phyloP scores from a whole-genome alignment of 805 yeast genomes.

The Debaryomyces tyrocola region DNA sequence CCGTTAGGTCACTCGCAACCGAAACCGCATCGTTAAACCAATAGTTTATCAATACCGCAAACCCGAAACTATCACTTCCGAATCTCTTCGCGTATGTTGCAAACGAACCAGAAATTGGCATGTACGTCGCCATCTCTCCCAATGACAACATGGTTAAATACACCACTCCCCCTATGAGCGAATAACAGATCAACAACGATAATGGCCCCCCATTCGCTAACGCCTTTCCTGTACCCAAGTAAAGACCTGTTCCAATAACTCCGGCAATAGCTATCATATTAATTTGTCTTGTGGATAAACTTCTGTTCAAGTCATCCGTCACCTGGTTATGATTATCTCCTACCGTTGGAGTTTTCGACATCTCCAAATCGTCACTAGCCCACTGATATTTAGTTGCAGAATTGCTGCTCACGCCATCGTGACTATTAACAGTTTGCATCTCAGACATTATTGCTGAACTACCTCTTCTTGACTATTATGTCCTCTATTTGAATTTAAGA shows the following conservation, averaged over 20 bases:
- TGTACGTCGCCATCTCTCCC: slow-evolving; percentile 57
- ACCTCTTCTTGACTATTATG: no score
- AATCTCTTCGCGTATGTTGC: slow-evolving; percentile 50
- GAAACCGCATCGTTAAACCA: slow-evolving; percentile 53
- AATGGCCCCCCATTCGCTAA: slow-evolving; percentile 35
- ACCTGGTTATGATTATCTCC: not conserved
- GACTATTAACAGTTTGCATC: no score
- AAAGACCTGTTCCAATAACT: slow-evolving; percentile 36
- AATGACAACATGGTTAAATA: slow-evolving; percentile 53
- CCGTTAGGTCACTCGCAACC: slow-evolving; percentile 49
- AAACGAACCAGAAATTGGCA: slow-evolving; percentile 58
- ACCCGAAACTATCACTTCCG: slow-evolving; percentile 52
- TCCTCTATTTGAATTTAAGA: no score
- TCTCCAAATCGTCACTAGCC: not conserved
- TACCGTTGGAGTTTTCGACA: not conserved
- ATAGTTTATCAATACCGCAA: slow-evolving; percentile 50
- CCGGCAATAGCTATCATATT: slow-evolving; percentile 40
- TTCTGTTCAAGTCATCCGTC: slow-evolving; percentile 17
- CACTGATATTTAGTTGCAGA: no score
- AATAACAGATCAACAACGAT: slow-evolving; percentile 32
- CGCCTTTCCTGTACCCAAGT: slow-evolving; percentile 31
- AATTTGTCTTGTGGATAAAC: slow-evolving; percentile 24
- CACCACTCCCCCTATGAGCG: slow-evolving; percentile 43
- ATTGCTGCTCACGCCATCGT: no score
- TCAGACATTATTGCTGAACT: no score